These are phyloP conservation scores for Chondrostereum purpureum DNA, from an alignment of 1,284 basidiomycete species.

Conservation along the genomic window DNA sequence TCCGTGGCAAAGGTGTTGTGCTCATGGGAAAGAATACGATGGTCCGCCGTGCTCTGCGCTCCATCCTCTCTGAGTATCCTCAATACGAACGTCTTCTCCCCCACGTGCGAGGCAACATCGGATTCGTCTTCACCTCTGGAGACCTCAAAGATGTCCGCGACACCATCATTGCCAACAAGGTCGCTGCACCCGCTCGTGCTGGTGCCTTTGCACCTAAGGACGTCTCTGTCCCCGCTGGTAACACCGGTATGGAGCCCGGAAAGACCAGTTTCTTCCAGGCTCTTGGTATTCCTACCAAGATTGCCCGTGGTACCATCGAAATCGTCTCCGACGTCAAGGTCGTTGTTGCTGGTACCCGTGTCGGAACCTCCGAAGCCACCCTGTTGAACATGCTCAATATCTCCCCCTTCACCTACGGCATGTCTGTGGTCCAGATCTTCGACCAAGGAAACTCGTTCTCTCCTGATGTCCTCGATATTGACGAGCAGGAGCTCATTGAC, in stretches of 20 bases:
- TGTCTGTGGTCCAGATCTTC: constrained; percentile 93
- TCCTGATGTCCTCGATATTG: constrained; percentile 89
- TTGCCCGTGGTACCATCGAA: constrained; percentile 99
- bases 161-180: constrained; percentile 92
- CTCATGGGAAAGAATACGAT: constrained; percentile 99
- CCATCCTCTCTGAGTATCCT: constrained; percentile 85
- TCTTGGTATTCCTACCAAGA: constrained; percentile 99
- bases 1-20: constrained; percentile 95
- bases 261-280: constrained; percentile 99
- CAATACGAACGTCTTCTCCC: constrained; percentile 96
- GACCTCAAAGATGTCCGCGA: constrained; percentile 96
- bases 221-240: constrained; percentile 89
- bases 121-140: constrained; percentile 93
- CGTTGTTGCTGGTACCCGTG: constrained; percentile 86
- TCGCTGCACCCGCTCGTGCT: constrained; percentile 96
- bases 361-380: constrained; percentile 95
- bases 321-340: constrained; percentile 98
- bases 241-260: constrained; percentile 99
- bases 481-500: constrained; percentile 85
- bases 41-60: constrained; percentile 96
- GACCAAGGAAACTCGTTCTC: constrained; percentile 89
- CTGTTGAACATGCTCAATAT: constrained; percentile 99
- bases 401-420: constrained; percentile 98
- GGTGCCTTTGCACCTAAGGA: constrained; percentile 93
- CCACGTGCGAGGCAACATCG: constrained; percentile 95